A percentile compares a stretch with the other conserved stretches of the same genome.
Evolutionary conservation across 352 stramenopile genomes (phyloP).

Genomic region (Thraustochytrium sp.): DNA sequence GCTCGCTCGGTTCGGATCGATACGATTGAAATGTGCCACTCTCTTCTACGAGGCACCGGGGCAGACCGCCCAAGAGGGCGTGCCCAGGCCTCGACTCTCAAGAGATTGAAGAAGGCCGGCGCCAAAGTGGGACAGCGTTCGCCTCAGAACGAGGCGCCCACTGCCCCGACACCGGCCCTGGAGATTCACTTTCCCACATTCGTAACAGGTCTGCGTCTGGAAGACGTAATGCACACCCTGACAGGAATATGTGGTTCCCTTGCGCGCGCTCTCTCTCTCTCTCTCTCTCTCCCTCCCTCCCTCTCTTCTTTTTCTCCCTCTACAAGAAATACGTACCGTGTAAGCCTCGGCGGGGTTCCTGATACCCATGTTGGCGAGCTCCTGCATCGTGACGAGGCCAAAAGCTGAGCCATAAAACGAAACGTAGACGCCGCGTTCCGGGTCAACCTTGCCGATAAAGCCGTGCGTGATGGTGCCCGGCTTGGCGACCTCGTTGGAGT

Average conservation of each 20-base stretch:
- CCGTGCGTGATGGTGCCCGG: not conserved
- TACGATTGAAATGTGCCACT: not conserved
- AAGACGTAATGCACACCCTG: not conserved
- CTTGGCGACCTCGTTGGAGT: not conserved
- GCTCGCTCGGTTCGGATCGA: not conserved
- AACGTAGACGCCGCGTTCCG: not conserved
- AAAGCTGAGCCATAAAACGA: not conserved
- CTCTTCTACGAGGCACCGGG: not conserved
- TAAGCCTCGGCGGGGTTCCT: not conserved
- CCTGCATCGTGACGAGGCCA: not conserved
- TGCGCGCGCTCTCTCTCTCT: not conserved
- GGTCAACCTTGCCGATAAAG: not conserved
- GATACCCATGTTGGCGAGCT: not conserved
- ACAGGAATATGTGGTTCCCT: conserved; percentile 24
- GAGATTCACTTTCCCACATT: conserved; percentile 6
- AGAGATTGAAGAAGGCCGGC: not conserved
- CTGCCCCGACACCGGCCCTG: not conserved
- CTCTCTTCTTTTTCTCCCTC: not conserved
- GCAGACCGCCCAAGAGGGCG: not conserved
- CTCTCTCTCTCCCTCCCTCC: not conserved
- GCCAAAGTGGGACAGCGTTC: not conserved
- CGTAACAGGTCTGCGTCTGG: conserved; percentile 21
- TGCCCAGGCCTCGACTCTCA: conserved; percentile 1
- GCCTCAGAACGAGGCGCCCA: not conserved
- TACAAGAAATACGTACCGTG: not conserved